Conservation (phyloP, 2,329 filamentous ascomycete species). For the Cercospora berteroae region DNA sequence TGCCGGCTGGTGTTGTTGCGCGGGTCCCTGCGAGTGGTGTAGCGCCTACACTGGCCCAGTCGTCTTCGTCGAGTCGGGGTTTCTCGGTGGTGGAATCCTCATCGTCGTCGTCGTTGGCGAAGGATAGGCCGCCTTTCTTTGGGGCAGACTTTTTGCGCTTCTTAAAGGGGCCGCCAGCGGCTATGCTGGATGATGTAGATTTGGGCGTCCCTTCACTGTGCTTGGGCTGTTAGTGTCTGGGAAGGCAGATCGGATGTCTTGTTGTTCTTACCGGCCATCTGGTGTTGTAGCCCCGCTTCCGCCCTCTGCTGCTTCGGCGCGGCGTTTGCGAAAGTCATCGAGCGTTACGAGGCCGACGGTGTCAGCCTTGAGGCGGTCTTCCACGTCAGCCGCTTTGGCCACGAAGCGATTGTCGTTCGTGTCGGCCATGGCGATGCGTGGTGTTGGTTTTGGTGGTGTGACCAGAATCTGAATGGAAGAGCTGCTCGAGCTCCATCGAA, state of each 20-base stretch:
- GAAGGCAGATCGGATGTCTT: background rate
- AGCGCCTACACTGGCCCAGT: slow-evolving; percentile 7
- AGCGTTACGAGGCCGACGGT: slow-evolving; percentile 90
- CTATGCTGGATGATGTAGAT: slow-evolving; percentile 33
- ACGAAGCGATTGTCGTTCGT: slow-evolving; percentile 59
- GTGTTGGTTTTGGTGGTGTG: background rate
- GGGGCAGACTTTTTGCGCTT: slow-evolving; percentile 54
- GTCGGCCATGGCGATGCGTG: slow-evolving; percentile 21
- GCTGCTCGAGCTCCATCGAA: slow-evolving; percentile 1
- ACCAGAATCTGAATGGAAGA: background rate
- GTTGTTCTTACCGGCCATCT: slow-evolving; percentile 57
- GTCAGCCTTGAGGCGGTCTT: slow-evolving; percentile 78
- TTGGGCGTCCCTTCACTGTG: slow-evolving; percentile 54
- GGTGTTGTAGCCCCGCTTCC: slow-evolving; percentile 58
- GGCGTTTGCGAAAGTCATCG: slow-evolving; percentile 92
- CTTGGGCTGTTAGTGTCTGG: slow-evolving; percentile 54
- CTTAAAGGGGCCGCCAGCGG: slow-evolving; percentile 43
- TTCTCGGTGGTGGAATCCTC: slow-evolving; percentile 41
- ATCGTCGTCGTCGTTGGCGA: slow-evolving; percentile 64
- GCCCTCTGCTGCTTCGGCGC: slow-evolving; percentile 74
- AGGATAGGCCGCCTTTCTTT: slow-evolving; percentile 64
- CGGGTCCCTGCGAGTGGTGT: background rate
- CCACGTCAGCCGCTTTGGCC: slow-evolving; percentile 70
- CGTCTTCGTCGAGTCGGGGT: background rate
- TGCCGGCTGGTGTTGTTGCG: slow-evolving; percentile 2